Evolutionary conservation across 306 rosid genomes (phyloP).

Genomic region (Ormosia emarginata): DNA sequence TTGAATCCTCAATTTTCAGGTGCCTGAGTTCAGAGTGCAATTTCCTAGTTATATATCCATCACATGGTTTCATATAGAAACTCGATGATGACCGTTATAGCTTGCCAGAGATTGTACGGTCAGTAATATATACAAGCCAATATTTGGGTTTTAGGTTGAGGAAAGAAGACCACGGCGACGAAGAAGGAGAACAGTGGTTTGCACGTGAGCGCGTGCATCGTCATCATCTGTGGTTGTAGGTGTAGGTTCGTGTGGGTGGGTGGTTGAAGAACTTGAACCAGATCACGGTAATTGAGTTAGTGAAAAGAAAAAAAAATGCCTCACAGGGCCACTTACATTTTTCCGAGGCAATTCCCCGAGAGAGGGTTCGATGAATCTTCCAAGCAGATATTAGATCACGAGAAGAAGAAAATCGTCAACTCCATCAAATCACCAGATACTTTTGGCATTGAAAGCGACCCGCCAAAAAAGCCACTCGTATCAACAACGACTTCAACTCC

Average conservation of each 20-base stretch:
- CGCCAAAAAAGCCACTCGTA: conserved; percentile 14
- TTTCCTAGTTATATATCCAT: background rate
- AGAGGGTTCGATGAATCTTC: conserved; percentile 55
- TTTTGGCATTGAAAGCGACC: conserved; percentile 44
- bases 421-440: conserved; percentile 30
- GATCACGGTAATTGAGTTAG: conserved; percentile 26
- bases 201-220: conserved; percentile 35
- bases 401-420: conserved; percentile 42
- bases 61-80: background rate
- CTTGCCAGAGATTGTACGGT: background rate
- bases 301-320: conserved; percentile 54
- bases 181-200: conserved; percentile 10
- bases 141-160: background rate
- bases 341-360: conserved; percentile 92
- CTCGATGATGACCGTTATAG: conserved; percentile 11
- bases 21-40: background rate
- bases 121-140: background rate
- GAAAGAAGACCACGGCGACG: conserved; percentile 27
- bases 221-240: background rate
- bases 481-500: background rate
- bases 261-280: conserved; percentile 19
- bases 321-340: conserved; percentile 93
- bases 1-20: background rate
- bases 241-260: conserved; percentile 32
- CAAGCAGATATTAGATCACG: conserved; percentile 50